phyloP scores from a whole-genome alignment of 83 land plant species.

The Larix sibirica region DNA sequence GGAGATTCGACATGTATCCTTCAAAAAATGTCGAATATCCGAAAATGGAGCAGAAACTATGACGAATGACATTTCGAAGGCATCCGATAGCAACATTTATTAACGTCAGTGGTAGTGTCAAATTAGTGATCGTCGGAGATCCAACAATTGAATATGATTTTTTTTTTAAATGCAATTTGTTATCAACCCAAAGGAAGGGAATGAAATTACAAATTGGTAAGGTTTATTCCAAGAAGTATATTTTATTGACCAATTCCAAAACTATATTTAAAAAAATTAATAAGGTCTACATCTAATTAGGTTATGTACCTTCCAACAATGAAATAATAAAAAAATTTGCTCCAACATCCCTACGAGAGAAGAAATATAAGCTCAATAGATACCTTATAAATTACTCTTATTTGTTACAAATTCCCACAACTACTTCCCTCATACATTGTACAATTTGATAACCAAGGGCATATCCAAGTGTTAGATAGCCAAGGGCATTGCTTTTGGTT shows the following conservation, averaged over 20 bases:
- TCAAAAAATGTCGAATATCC: too few relatives aligned
- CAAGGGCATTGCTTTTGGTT: background rate
- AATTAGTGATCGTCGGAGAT: too few relatives aligned
- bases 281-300: background rate
- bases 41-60: too few relatives aligned
- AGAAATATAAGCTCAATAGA: constrained; percentile 3
- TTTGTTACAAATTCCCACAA: constrained; percentile 6
- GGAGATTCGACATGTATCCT: too few relatives aligned
- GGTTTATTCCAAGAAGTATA: background rate
- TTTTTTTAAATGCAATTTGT: too few relatives aligned
- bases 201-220: background rate
- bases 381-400: constrained; percentile 7
- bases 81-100: too few relatives aligned
- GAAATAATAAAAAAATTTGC: background rate
- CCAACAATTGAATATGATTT: too few relatives aligned
- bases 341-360: background rate
- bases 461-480: background rate
- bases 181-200: constrained; percentile 13
- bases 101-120: too few relatives aligned
- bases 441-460: background rate
- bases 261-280: background rate
- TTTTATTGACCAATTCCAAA: background rate
- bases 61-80: too few relatives aligned
- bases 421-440: background rate
- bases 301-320: background rate